A percentile compares a stretch with the other conserved stretches of the same genome.
Conservation (phyloP, 495 filamentous ascomycete species). For the Extremus antarcticus region DNA sequence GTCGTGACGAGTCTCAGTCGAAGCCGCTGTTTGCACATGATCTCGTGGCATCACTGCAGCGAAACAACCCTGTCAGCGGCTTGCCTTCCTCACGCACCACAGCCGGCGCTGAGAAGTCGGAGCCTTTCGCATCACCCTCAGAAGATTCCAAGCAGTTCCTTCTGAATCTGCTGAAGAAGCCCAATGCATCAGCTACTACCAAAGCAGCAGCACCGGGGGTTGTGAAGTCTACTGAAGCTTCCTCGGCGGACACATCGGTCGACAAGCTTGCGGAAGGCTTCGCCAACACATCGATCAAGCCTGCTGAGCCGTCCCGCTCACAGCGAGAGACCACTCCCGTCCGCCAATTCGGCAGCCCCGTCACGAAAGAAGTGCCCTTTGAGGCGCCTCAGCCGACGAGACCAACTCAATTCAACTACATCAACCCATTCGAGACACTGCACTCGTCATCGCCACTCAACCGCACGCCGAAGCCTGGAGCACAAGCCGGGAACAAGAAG, state of each 20-base stretch:
- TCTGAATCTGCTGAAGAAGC: constrained; percentile 48
- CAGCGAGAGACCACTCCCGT: constrained; percentile 26
- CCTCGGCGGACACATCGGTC: background rate
- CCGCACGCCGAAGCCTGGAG: constrained; percentile 32
- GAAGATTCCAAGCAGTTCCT: constrained; percentile 56
- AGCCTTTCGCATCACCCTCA: constrained; percentile 18
- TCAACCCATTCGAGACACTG: constrained; percentile 71
- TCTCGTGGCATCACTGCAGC: constrained; percentile 51
- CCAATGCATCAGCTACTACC: constrained; percentile 26
- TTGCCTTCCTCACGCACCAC: constrained; percentile 25
- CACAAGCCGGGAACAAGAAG: constrained; percentile 20
- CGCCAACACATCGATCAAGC: constrained; percentile 1
- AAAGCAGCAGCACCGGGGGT: background rate
- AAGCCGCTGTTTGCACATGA: constrained; percentile 52
- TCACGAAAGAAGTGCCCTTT: constrained; percentile 22
- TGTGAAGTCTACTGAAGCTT: background rate
- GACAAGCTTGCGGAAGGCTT: constrained; percentile 10
- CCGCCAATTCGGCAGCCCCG: constrained; percentile 32
- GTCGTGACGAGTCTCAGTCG: constrained; percentile 18
- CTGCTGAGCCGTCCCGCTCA: background rate
- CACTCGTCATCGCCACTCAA: constrained; percentile 56
- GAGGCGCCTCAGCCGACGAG: constrained; percentile 32
- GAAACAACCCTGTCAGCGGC: constrained; percentile 21
- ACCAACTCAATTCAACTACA: constrained; percentile 54
- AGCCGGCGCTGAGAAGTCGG: constrained; percentile 19